phyloP scores from a whole-genome alignment of 2,329 filamentous ascomycete species.

The Aspergillus nomiae region DNA sequence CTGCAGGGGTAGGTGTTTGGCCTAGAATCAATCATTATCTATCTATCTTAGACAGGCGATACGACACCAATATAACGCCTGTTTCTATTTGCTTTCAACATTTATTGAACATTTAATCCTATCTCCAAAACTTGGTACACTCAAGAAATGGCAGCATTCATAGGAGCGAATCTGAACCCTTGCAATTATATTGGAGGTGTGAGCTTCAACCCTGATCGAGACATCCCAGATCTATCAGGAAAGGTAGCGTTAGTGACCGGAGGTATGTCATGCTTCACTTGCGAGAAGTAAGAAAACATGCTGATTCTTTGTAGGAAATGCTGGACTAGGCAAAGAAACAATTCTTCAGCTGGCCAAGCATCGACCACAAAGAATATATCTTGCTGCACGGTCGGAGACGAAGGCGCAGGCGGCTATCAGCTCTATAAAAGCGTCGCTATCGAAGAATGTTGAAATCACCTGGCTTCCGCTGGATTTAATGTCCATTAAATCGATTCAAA shows the following conservation, averaged over 20 bases:
- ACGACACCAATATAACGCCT: neutral
- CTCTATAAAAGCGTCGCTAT: conserved; percentile 17
- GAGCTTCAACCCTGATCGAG: conserved; percentile 32
- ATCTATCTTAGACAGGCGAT: neutral
- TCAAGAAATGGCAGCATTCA: neutral
- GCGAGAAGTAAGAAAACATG: neutral
- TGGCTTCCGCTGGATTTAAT: conserved; percentile 44
- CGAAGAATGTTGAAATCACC: conserved; percentile 20
- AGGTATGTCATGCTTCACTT: conserved; percentile 21
- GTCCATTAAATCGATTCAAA: conserved; percentile 34
- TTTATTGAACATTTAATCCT: neutral
- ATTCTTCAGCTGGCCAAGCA: conserved; percentile 46
- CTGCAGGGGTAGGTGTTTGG: neutral
- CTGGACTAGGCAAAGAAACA: conserved; percentile 51
- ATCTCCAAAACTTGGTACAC: too few relatives aligned
- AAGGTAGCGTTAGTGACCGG: conserved; percentile 41
- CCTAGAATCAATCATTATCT: neutral
- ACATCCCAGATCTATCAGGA: conserved; percentile 36
- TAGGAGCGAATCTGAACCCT: conserved; percentile 2
- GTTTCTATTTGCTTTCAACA: neutral
- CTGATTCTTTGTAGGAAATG: conserved; percentile 35
- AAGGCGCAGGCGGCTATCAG: conserved; percentile 26
- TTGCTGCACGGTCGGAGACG: conserved; percentile 37
- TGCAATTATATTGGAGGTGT: conserved; percentile 16
- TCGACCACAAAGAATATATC: conserved; percentile 40